Base-by-base conservation (phyloP, 2,329 filamentous ascomycete genomes). In the Scedosporium boydii region DNA sequence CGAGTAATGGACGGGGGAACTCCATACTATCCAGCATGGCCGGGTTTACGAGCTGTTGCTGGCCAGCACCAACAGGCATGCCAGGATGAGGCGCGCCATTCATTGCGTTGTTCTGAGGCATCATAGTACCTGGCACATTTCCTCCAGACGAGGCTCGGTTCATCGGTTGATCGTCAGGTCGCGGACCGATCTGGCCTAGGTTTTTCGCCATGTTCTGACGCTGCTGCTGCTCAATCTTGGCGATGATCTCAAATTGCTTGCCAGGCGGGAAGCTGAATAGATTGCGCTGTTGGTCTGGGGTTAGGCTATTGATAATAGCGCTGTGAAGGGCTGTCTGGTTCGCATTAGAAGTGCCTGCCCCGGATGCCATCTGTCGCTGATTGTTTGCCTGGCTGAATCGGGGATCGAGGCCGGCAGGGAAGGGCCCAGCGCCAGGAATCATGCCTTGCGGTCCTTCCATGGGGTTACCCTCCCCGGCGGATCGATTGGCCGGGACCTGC, bases 401-500 rank as follows among this genome's bases (percentile, higher is more conserved):
- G 14, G 78, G 78, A 65, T 83, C 78, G 14, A 82, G 72, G 29
- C 78, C 77, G 63, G 80, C 78, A 16, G 77, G 79, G 68, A 85
- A 84, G 2, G 76, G 77, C 2, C 76, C 72, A 59, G 75, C 78
- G 4, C 72, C 77, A 58, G 79, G 80, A 4, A 75, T 77, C 63
- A 77, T 74, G 55, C 75, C 76, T n/a, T 62, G 53, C 6, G 38
- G 12, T 14, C 27, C 41, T 34, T 58, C 60, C 60, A 62, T 58
- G 26, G 21, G 73, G 66, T 82, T 74, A 2, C 55, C 27, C 10
- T 61, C 59, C n/a, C 59, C 59, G 3, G 44, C 27, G 16, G 84
- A 82, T 1, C 83, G 78, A 64, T 84, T 86, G 53, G 86, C 69
- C 1, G 82, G 84, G 64, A 78, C 80, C 80, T 87, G 82, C 1